These are phyloP conservation scores for Cryomyces minteri DNA, from an alignment of 495 filamentous ascomycete species.

Conservation along the genomic window DNA sequence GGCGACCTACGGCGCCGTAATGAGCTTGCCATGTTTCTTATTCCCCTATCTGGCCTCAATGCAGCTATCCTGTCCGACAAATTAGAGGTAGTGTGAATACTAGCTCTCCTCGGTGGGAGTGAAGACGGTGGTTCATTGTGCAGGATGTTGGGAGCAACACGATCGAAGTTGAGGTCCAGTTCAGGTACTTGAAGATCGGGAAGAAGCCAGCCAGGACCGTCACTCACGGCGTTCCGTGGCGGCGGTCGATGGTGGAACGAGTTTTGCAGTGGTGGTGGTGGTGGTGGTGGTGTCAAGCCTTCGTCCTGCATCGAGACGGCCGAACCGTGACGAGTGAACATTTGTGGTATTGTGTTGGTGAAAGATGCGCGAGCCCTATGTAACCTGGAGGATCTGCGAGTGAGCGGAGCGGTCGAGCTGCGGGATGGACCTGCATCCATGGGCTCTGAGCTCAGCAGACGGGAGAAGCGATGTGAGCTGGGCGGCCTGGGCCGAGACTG, in stretches of 20 bases:
- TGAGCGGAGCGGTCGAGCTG: conserved; percentile 1
- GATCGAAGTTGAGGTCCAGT: conserved; percentile 14
- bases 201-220: conserved; percentile 5
- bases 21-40: conserved; percentile 18
- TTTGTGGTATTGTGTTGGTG: conserved; percentile 8
- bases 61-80: conserved; percentile 8
- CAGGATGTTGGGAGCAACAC: conserved; percentile 2
- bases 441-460: too few relatives aligned
- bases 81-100: conserved; percentile 5
- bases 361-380: conserved; percentile 10
- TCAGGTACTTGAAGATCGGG: conserved; percentile 11
- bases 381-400: conserved; percentile 9
- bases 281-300: conserved; percentile 4
- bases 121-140: not conserved
- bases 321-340: conserved; percentile 8
- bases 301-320: not conserved
- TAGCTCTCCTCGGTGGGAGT: conserved; percentile 5
- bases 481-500: too few relatives aligned
- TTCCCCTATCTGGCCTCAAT: conserved; percentile 14
- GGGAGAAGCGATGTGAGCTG: too few relatives aligned
- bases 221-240: conserved; percentile 3
- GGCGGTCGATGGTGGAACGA: conserved; percentile 2
- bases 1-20: conserved; percentile 22
- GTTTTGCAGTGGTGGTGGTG: conserved; percentile 3
- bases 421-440: too few relatives aligned